A percentile compares a stretch with the other conserved stretches of the same genome.
phyloP scores from a whole-genome alignment of 2,329 filamentous ascomycete species.

The Blastomyces parvus region DNA sequence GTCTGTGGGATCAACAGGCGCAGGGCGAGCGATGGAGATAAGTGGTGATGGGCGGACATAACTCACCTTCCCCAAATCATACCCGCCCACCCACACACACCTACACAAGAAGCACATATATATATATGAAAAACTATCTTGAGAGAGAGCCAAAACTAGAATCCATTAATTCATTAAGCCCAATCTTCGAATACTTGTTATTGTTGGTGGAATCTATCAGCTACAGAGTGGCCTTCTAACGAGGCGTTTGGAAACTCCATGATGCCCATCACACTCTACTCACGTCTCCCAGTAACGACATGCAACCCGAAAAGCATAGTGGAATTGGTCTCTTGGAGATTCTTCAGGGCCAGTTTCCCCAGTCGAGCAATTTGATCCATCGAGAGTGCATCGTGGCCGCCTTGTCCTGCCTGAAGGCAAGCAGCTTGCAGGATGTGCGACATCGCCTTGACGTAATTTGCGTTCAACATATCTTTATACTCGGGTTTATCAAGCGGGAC shows the following conservation, averaged over 20 bases:
- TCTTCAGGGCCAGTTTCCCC: neutral
- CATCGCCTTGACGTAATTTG: neutral
- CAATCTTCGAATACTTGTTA: no score
- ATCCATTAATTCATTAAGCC: no score
- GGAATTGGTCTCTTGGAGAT: slow-evolving; percentile 4
- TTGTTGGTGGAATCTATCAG: no score
- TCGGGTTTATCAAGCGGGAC: neutral
- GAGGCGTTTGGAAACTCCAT: neutral
- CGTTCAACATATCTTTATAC: neutral
- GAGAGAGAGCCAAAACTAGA: no score
- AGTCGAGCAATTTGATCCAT: neutral
- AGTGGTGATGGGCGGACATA: no score
- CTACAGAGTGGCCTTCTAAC: no score
- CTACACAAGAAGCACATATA: no score
- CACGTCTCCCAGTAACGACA: slow-evolving; percentile 1
- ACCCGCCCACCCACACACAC: no score
- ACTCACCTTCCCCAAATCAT: no score
- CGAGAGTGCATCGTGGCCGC: neutral
- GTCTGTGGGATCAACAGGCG: no score
- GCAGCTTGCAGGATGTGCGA: neutral
- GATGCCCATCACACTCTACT: neutral
- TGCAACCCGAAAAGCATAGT: neutral
- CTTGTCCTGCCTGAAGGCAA: neutral
- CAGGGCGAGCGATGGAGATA: no score
- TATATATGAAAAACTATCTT: no score